Conservation (phyloP, 139 green algal species). For the Yamagishiella unicocca region DNA sequence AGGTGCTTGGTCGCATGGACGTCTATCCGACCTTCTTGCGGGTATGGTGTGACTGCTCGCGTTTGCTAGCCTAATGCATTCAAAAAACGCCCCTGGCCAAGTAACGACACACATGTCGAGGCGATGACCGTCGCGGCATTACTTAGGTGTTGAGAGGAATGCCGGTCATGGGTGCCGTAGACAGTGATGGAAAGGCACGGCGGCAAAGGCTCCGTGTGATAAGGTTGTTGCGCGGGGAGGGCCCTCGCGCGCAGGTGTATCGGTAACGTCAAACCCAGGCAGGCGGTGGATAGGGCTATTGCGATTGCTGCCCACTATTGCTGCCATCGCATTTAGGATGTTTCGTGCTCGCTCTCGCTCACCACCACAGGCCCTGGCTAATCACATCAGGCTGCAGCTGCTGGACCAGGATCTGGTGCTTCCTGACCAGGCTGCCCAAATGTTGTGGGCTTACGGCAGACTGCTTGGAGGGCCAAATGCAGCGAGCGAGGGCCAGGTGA, state of each 20-base stretch:
- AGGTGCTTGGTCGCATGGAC: too few species aligned
- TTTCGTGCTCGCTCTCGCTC: not conserved
- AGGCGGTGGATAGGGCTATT: not conserved
- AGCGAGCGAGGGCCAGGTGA: not conserved
- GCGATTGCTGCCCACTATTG: not conserved
- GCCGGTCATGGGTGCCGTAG: too few species aligned
- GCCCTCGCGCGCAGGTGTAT: not conserved
- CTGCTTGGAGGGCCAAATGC: not conserved
- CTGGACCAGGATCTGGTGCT: not conserved
- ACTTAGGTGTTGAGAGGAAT: too few species aligned
- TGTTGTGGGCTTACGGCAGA: conserved; percentile 3
- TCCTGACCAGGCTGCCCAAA: not conserved
- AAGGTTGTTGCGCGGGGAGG: not conserved
- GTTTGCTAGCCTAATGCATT: too few species aligned
- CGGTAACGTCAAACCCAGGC: not conserved
- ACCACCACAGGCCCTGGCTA: not conserved
- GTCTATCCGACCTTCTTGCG: too few species aligned
- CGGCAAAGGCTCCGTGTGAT: not conserved
- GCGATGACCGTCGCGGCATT: too few species aligned
- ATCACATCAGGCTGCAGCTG: not conserved
- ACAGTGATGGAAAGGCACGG: not conserved
- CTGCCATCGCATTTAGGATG: not conserved
- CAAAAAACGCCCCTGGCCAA: too few species aligned
- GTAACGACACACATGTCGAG: too few species aligned
- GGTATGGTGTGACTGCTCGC: too few species aligned